Base-by-base conservation (phyloP, 75 land plant species). In the Isoetes taiwanensis region DNA sequence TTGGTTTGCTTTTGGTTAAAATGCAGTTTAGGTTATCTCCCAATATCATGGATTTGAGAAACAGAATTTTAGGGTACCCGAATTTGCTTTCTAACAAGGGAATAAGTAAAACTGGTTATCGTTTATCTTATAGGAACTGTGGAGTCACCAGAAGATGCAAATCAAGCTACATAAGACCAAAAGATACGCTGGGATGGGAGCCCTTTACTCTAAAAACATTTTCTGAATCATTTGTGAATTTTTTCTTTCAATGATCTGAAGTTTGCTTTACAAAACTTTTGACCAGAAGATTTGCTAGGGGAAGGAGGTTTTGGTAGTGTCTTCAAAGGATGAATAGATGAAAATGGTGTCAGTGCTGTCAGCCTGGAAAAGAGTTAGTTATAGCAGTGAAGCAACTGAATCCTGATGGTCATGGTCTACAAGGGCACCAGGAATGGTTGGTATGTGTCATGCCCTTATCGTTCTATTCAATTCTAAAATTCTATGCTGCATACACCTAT, bases 221-320 rank as follows among this genome's bases (percentile, higher is more conserved):
- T n/a, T n/a, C n/a, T n/a, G n/a, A n/a, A n/a, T n/a, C 50, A 46
- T 46, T n/a, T 46, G 5, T 4, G 50, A 46, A 46, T 46, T 6
- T 46, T 46, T 46, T 19, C 21, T n/a, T 46, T 46, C 50, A 46
- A 16, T 8, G 50, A 46, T 19, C 19, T 46, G 50, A 46, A n/a
- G 23, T 6, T 23, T 8, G 50, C 50, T n/a, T 19, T 23, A n/a
- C 6, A 23, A 23, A 46, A 46, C 50, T 46, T 46, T 23, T 23
- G 50, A 16, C 50, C 50, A 6, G 50, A 46, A 16, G 23, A 23
- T 46, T 23, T 46, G 6, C 50, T 46, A 8, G 50, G 50, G 16
- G 50, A 46, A 46, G 50, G 50, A 4, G 50, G 50, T 6, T 46
- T 46, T 46, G 50, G 50, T 19, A 46, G 50, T 46, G 50, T 46